Conservation (phyloP, 2,329 filamentous ascomycete genomes). For the Huntiella decipiens region DNA sequence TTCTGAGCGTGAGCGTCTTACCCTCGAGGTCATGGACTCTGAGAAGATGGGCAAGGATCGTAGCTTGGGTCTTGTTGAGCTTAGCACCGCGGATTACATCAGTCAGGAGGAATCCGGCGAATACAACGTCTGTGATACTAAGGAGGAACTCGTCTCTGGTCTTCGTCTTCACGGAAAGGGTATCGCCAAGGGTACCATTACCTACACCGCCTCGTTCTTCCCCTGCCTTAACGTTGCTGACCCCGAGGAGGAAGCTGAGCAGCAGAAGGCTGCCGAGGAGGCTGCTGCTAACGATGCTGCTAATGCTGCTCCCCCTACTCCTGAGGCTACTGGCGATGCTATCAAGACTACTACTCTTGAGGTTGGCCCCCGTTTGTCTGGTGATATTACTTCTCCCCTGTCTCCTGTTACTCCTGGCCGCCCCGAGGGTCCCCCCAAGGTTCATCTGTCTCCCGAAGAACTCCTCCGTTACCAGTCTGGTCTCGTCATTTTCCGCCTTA, state of each 20-base stretch:
- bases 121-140: conserved; percentile 61
- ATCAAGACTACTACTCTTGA: conserved; percentile 14
- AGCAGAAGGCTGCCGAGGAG: conserved; percentile 29
- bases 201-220: conserved; percentile 76
- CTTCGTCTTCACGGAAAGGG: conserved; percentile 57
- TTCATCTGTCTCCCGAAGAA: conserved; percentile 62
- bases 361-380: conserved; percentile 1
- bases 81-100: conserved; percentile 63
- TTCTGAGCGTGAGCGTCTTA: conserved; percentile 61
- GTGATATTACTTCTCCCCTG: conserved; percentile 18
- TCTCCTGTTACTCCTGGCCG: conserved; percentile 19
- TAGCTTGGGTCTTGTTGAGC: conserved; percentile 62
- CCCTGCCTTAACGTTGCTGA: conserved; percentile 75
- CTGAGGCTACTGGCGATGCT: conserved; percentile 4
- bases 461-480: conserved; percentile 75
- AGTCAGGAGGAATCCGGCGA: conserved; percentile 60
- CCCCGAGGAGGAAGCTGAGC: conserved; percentile 63
- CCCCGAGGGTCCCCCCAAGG: conserved; percentile 44
- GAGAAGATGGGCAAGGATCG: conserved; percentile 86
- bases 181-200: conserved; percentile 57
- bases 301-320: conserved; percentile 15
- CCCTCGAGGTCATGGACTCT: conserved; percentile 89
- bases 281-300: conserved; percentile 16
- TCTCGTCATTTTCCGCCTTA: conserved; percentile 80
- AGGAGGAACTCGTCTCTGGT: conserved; percentile 44